Conservation (phyloP, 2,329 filamentous ascomycete species). For the Coniochaeta sp. region DNA sequence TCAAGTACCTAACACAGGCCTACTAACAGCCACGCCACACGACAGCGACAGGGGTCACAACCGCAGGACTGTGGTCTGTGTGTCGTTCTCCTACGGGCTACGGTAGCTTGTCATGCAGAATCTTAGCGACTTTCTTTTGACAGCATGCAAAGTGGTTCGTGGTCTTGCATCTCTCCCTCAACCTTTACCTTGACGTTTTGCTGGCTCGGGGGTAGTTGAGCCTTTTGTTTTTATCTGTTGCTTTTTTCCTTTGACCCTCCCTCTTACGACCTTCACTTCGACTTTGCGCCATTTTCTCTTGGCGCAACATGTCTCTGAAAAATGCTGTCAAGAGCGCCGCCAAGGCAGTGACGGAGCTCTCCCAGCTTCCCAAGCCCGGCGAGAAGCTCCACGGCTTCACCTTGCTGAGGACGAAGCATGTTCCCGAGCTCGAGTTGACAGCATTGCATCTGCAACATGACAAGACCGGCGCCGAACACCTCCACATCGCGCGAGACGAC, state of each 20-base stretch:
- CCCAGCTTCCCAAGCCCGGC: slow-evolving; percentile 69
- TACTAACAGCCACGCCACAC: background rate
- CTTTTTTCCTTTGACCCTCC: background rate
- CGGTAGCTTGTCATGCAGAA: background rate
- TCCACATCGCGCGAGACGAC: slow-evolving; percentile 91
- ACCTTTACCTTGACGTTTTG: background rate
- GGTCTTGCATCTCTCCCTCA: background rate
- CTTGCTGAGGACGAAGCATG: slow-evolving; percentile 78
- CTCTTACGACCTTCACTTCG: background rate
- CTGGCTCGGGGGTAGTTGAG: background rate
- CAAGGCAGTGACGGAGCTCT: slow-evolving; percentile 66
- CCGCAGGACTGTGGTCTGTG: no score
- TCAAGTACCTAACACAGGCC: background rate
- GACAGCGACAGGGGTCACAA: background rate
- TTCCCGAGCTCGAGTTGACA: slow-evolving; percentile 88
- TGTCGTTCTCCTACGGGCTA: background rate
- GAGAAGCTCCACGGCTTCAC: slow-evolving; percentile 92
- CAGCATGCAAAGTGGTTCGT: background rate
- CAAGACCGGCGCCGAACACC: slow-evolving; percentile 90
- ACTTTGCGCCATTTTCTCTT: background rate
- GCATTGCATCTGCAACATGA: slow-evolving; percentile 88
- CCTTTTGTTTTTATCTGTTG: background rate
- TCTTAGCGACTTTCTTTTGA: background rate
- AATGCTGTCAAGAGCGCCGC: slow-evolving; percentile 31
- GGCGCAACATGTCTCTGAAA: slow-evolving; percentile 10